Conservation (phyloP, 805 yeast species). For the Yarrowia sp. region DNA sequence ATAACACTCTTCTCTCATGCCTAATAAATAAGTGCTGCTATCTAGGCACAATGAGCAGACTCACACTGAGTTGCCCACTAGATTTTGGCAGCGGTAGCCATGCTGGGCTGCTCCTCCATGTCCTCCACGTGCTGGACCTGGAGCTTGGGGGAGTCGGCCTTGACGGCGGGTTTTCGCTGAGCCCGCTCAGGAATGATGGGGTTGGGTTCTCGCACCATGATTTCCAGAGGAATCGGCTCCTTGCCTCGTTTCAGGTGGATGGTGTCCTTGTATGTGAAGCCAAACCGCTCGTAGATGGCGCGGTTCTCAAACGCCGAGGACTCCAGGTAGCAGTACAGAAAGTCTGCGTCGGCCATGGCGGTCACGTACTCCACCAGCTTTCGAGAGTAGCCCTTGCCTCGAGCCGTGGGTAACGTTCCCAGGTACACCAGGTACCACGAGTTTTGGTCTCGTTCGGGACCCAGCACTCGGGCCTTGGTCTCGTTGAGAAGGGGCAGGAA, state of each 20-base stretch:
- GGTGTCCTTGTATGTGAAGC: slow-evolving; percentile 50
- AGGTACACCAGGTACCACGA: slow-evolving; percentile 67
- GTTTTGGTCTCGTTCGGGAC: slow-evolving; percentile 50
- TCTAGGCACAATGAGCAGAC: neutral
- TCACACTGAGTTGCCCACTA: neutral
- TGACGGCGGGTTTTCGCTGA: slow-evolving; percentile 27
- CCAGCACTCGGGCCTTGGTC: slow-evolving; percentile 55
- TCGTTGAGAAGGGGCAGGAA: slow-evolving; percentile 57
- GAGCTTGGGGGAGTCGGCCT: slow-evolving; percentile 28
- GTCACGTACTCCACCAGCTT: slow-evolving; percentile 59
- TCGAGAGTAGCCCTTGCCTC: slow-evolving; percentile 66
- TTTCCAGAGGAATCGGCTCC: slow-evolving; percentile 42
- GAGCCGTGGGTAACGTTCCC: slow-evolving; percentile 63
- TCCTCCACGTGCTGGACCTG: slow-evolving; percentile 34
- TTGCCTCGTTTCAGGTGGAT: slow-evolving; percentile 40
- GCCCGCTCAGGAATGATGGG: slow-evolving; percentile 33
- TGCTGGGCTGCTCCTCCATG: slow-evolving; percentile 17
- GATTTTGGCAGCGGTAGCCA: slow-evolving; percentile 29
- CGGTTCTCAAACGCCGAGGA: slow-evolving; percentile 63
- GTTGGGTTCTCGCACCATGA: slow-evolving; percentile 47
- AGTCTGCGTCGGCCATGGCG: slow-evolving; percentile 52
- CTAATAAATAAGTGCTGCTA: slow-evolving; percentile 26
- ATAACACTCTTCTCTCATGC: neutral
- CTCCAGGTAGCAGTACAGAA: slow-evolving; percentile 59
- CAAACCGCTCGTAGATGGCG: slow-evolving; percentile 61